These are phyloP conservation scores for Ananas comosus DNA, from an alignment of 176 grass and related monocot genomes.

Conservation along the genomic window DNA sequence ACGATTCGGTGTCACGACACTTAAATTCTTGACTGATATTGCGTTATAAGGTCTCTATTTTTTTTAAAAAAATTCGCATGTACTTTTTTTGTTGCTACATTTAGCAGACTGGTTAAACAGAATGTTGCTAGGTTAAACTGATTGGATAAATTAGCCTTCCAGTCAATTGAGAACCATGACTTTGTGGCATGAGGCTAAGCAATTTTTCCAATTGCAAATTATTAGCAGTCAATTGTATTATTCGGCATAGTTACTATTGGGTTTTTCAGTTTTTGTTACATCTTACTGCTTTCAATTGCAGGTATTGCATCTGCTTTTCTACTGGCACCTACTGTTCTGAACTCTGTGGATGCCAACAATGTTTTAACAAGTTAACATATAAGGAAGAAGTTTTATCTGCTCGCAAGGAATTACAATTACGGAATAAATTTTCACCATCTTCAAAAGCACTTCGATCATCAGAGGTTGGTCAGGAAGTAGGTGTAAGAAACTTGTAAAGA, in stretches of 20 bases:
- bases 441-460: slow-evolving; percentile 72
- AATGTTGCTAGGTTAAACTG: no score
- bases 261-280: not conserved
- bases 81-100: no score
- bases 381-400: slow-evolving; percentile 89
- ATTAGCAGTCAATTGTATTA: not conserved
- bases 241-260: not conserved
- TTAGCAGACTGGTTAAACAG: no score
- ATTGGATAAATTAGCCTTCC: no score
- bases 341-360: slow-evolving; percentile 83
- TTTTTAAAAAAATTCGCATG: no score
- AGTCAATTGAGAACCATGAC: no score
- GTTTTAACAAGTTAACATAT: slow-evolving; percentile 87
- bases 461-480: slow-evolving; percentile 48
- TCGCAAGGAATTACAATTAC: slow-evolving; percentile 85
- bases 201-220: not conserved
- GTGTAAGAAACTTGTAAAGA: slow-evolving; percentile 30
- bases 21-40: no score
- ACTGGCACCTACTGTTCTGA: slow-evolving; percentile 94
- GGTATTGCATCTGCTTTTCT: slow-evolving; percentile 97
- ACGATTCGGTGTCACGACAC: no score
- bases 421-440: slow-evolving; percentile 86
- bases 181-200: no score
- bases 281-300: slow-evolving; percentile 15
- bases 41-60: no score